Percentiles rank a stretch among this genome's conserved stretches.
Conservation (phyloP, 2,329 filamentous ascomycete species). For the Penicillium sp. region DNA sequence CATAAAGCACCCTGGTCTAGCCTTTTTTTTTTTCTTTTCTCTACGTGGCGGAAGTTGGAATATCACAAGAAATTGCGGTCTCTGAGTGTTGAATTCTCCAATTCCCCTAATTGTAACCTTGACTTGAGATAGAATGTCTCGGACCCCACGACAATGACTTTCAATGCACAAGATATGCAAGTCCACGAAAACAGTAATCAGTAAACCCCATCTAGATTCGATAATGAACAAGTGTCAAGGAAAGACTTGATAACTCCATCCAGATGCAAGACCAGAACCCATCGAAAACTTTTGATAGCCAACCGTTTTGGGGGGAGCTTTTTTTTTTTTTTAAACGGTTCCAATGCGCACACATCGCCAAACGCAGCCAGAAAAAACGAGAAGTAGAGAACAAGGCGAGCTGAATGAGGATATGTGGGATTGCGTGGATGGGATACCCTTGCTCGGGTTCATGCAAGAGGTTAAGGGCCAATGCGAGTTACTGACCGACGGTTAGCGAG, state of each 20-base stretch:
- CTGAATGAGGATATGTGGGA: not conserved
- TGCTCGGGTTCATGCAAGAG: conserved; percentile 13
- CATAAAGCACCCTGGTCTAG: too few species aligned
- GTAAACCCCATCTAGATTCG: not conserved
- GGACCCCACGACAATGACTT: not conserved
- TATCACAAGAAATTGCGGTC: too few species aligned
- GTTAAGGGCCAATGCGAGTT: not conserved
- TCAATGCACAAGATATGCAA: not conserved
- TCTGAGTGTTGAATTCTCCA: not conserved
- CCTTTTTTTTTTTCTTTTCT: too few species aligned
- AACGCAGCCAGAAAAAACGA: conserved; percentile 10
- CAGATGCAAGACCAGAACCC: conserved; percentile 16
- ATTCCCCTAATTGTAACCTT: not conserved
- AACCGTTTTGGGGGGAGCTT: not conserved
- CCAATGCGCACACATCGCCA: conserved; percentile 17
- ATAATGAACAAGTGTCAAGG: not conserved
- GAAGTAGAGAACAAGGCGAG: not conserved
- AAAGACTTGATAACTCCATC: conserved; percentile 6
- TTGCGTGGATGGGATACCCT: conserved; percentile 13
- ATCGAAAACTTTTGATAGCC: conserved; percentile 14
- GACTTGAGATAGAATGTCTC: not conserved
- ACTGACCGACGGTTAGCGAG: not conserved
- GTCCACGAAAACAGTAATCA: not conserved
- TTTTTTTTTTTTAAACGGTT: conserved; percentile 10
- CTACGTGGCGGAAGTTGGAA: too few species aligned